Evolutionary conservation across 2,329 filamentous ascomycete genomes (phyloP), one percentile per base, ranked within the genome.

Genomic region (Pezicula carpinea): DNA sequence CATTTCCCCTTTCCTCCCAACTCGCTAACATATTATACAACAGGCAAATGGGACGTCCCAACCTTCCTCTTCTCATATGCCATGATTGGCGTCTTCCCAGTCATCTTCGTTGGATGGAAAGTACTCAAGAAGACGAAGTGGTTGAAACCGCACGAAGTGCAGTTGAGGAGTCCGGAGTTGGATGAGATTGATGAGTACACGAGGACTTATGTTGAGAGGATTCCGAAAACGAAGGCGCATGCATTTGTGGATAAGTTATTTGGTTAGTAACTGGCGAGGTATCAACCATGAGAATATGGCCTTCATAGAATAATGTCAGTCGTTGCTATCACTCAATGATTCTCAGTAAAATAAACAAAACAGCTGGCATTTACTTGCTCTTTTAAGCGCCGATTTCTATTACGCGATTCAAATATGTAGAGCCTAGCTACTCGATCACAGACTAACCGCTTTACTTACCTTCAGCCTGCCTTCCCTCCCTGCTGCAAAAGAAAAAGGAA

Each of bases 131-230:
- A 69, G 57, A 82, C 79, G 0, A 78, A 76, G 52, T 72, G 70
- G 56, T 57, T 71, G 40, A 71, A 67, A 45, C 67, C 75, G 0
- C 63, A 74, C n/a, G 75, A 83, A 33, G 71, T 77, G 1, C 75
- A 82, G 59, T 59, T 84, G 35, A 63, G 55, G 39, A 55, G 71
- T 17, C 67, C 72, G 7, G 79, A 79, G 50, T 59, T 82, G 8
- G 76, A 75, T 7, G 79, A 82, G 55, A 80, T 85, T 55, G 80
- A 82, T 39, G 76, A 79, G 54, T 83, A 84, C 57, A 74, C 75
- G 17, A 65, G 69, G 42, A 75, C 74, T 42, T 83, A 72, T 59
- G 68, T 79, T 4, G 56, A 59, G 42, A 49, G 51, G 36, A 19
- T 36, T 10, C 56, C 58, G 13, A 58, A 46, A 39, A 59, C 54